Evolutionary conservation across 106 monocot species (phyloP).

Genomic region (Narthecium ossifragum): DNA sequence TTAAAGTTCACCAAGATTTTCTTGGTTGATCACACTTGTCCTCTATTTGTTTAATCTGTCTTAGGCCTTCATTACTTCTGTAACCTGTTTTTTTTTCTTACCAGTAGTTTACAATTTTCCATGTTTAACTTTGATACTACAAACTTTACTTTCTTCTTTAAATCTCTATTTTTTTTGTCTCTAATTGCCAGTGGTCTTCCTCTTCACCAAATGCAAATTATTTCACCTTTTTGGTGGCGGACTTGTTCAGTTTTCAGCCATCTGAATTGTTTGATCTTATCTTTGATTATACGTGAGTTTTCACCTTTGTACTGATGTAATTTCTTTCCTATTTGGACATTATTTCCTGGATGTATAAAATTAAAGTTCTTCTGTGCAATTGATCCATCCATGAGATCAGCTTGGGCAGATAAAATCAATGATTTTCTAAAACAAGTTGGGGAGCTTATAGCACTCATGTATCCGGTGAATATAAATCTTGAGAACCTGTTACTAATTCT

Average conservation of each 20-base stretch:
- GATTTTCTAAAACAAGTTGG: slow-evolving; percentile 69
- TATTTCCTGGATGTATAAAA: not conserved
- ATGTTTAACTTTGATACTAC: too few species aligned
- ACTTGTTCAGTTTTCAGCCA: slow-evolving; percentile 78
- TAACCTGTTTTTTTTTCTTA: too few species aligned
- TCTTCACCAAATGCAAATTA: slow-evolving; percentile 36
- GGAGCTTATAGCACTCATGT: slow-evolving; percentile 82
- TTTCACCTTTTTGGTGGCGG: slow-evolving; percentile 50
- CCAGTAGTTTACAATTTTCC: too few species aligned
- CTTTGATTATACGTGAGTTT: slow-evolving; percentile 82
- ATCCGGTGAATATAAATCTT: slow-evolving; percentile 28
- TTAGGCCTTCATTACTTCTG: too few species aligned
- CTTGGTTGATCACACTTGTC: not conserved
- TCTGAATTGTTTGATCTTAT: slow-evolving; percentile 65
- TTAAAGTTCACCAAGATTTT: not conserved
- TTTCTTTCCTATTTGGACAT: not conserved
- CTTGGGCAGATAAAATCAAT: slow-evolving; percentile 63
- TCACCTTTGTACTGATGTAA: too few species aligned
- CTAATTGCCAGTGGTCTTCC: slow-evolving; percentile 30
- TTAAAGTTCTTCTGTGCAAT: slow-evolving; percentile 94
- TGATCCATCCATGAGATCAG: slow-evolving; percentile 62
- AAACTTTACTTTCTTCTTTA: too few species aligned
- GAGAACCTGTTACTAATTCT: too few species aligned
- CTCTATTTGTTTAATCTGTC: too few species aligned
- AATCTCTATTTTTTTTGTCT: too few species aligned